phyloP scores from a whole-genome alignment of 768 basidiomycete species.

The Hortiboletus campestris region DNA sequence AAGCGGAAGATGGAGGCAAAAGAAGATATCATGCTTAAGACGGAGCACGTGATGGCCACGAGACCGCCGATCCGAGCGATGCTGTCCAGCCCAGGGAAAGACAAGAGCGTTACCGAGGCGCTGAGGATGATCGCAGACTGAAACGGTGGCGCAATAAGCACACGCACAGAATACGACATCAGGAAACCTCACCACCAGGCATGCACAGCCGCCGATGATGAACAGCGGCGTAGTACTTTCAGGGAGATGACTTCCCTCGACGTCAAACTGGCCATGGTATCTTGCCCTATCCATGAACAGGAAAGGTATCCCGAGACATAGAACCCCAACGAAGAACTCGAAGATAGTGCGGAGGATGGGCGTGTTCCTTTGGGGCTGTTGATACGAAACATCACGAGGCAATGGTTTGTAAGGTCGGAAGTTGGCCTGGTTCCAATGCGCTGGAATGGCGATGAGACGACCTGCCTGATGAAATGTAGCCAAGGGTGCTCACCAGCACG shows the following conservation, averaged over 20 bases:
- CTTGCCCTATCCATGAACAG: conserved; percentile 58
- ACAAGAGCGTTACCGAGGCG: conserved; percentile 78
- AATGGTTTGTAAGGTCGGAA: conserved; percentile 70
- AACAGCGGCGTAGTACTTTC: conserved; percentile 55
- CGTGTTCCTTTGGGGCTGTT: conserved; percentile 26
- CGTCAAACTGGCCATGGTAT: conserved; percentile 50
- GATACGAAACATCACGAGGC: conserved; percentile 48
- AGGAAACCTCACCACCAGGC: conserved; percentile 52
- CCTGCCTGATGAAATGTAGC: not conserved
- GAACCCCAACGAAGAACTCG: conserved; percentile 57
- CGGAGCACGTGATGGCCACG: conserved; percentile 65
- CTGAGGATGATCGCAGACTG: conserved; percentile 81
- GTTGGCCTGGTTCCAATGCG: conserved; percentile 67
- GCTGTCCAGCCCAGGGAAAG: conserved; percentile 70
- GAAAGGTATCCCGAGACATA: conserved; percentile 81
- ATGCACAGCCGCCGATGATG: conserved; percentile 62
- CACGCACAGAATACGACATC: not conserved
- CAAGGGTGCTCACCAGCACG: conserved; percentile 54
- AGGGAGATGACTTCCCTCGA: conserved; percentile 51
- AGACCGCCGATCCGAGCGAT: conserved; percentile 63
- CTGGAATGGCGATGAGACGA: conserved; percentile 26
- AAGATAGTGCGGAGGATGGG: conserved; percentile 49
- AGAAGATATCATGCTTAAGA: conserved; percentile 66
- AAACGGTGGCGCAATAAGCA: conserved; percentile 1
- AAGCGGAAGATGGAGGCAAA: conserved; percentile 68